These are phyloP conservation scores for Oldenlandia corymbosa DNA, from an alignment of 257 asterid genomes.

Conservation along the genomic window DNA sequence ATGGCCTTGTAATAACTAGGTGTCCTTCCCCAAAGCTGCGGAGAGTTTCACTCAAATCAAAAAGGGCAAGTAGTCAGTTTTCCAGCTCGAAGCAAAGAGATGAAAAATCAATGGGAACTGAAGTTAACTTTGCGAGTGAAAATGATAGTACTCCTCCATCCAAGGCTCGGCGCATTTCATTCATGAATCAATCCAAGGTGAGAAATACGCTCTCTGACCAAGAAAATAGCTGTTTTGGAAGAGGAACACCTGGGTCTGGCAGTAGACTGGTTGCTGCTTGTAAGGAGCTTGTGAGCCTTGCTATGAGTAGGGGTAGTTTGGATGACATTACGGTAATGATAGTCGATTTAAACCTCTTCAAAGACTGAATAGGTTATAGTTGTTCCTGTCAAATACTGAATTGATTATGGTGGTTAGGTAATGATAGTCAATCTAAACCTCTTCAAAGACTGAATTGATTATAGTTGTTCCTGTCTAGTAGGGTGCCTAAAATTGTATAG, in stretches of 20 bases:
- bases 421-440: constrained; percentile 56
- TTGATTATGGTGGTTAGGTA: too few relatives aligned
- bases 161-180: constrained; percentile 40
- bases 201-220: constrained; percentile 5
- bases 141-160: constrained; percentile 54
- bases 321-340: constrained; percentile 79
- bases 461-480: background rate
- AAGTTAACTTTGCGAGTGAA: constrained; percentile 33
- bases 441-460: constrained; percentile 14
- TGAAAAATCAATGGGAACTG: constrained; percentile 22
- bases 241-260: constrained; percentile 26
- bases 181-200: constrained; percentile 27
- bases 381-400: too few relatives aligned
- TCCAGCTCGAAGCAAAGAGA: constrained; percentile 21
- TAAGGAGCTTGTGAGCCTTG: constrained; percentile 64
- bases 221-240: constrained; percentile 30
- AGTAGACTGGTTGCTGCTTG: constrained; percentile 49
- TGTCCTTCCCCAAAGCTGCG: constrained; percentile 33
- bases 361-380: background rate
- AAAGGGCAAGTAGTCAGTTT: constrained; percentile 22
- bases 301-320: constrained; percentile 65
- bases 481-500: background rate
- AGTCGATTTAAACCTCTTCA: constrained; percentile 41
- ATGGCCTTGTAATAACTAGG: constrained; percentile 20
- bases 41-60: constrained; percentile 31